Percentiles rank a stretch among this genome's conserved stretches.
phyloP scores from a whole-genome alignment of 768 basidiomycete species.

The Gymnopilus junonius region DNA sequence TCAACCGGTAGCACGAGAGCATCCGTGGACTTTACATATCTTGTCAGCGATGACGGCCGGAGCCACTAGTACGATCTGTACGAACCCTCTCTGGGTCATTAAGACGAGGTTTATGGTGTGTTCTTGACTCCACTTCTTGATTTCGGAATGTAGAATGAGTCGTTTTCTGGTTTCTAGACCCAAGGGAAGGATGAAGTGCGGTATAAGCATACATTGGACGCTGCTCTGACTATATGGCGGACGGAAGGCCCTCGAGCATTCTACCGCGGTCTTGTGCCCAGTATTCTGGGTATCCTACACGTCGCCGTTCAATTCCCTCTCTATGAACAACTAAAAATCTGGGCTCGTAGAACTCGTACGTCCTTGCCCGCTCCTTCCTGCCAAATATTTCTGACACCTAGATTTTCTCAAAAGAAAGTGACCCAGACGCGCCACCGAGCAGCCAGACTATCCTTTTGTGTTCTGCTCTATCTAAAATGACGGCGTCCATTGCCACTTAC shows the following conservation, averaged over 20 bases:
- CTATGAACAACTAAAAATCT: conserved; percentile 89
- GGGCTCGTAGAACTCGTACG: conserved; percentile 70
- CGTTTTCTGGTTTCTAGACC: conserved; percentile 56
- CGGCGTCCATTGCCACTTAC: conserved; percentile 93
- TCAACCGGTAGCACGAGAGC: conserved; percentile 78
- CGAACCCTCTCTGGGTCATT: conserved; percentile 98
- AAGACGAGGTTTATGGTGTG: conserved; percentile 98
- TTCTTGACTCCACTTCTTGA: conserved; percentile 2
- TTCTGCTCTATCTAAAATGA: conserved; percentile 95
- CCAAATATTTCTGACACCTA: conserved; percentile 8
- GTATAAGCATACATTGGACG: conserved; percentile 91
- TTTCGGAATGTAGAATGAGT: conserved; percentile 3
- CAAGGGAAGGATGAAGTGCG: conserved; percentile 78
- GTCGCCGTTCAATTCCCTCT: conserved; percentile 98
- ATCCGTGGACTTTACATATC: conserved; percentile 88
- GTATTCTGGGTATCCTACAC: conserved; percentile 89
- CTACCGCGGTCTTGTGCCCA: conserved; percentile 94
- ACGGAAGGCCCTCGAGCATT: conserved; percentile 88
- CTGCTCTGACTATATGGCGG: conserved; percentile 87
- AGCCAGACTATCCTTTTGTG: conserved; percentile 80
- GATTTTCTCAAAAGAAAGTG: conserved; percentile 43
- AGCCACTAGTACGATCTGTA: conserved; percentile 89
- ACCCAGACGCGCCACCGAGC: conserved; percentile 51
- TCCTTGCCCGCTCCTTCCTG: not conserved
- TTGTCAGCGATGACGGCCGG: conserved; percentile 96